Evolutionary conservation across 208 protist species (phyloP).

Genomic region (Trypanosoma platydactyli): DNA sequence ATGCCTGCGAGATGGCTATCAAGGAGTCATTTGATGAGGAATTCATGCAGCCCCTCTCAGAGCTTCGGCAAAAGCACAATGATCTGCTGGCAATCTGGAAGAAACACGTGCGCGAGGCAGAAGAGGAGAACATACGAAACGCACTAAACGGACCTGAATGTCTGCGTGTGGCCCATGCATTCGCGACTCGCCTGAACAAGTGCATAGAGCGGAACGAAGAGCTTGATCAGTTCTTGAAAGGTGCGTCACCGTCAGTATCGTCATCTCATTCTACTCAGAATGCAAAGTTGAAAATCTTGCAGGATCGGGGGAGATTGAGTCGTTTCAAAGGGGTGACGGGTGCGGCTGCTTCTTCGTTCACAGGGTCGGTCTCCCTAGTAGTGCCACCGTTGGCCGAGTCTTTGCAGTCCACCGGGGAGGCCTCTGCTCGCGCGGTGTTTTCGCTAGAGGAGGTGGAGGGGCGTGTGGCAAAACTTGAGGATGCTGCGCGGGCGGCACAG

Average conservation of each 20-base stretch:
- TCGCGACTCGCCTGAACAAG: slow-evolving; percentile 48
- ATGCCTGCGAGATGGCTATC: slow-evolving; percentile 35
- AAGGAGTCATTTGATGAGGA: slow-evolving; percentile 32
- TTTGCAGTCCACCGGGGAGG: slow-evolving; percentile 21
- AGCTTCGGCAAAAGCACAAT: slow-evolving; percentile 27
- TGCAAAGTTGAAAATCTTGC: not conserved
- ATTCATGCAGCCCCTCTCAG: slow-evolving; percentile 18
- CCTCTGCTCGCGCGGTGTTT: slow-evolving; percentile 33
- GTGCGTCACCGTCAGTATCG: not conserved
- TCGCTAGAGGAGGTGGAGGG: slow-evolving; percentile 52
- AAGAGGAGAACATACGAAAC: slow-evolving; percentile 40
- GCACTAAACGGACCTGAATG: slow-evolving; percentile 51
- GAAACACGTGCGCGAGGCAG: slow-evolving; percentile 23
- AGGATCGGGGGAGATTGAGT: not conserved
- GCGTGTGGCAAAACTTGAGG: slow-evolving; percentile 47
- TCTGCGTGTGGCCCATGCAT: slow-evolving; percentile 52
- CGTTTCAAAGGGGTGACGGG: not conserved
- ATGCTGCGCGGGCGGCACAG: slow-evolving; percentile 24
- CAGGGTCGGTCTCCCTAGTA: not conserved
- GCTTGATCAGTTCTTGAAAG: not conserved
- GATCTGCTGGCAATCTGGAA: slow-evolving; percentile 26
- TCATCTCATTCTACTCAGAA: not conserved
- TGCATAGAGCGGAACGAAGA: slow-evolving; percentile 35
- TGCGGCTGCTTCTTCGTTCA: not conserved
- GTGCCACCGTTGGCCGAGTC: slow-evolving; percentile 19